Base-by-base conservation (phyloP, 768 basidiomycete genomes). In the Tricholoma flavovirens region DNA sequence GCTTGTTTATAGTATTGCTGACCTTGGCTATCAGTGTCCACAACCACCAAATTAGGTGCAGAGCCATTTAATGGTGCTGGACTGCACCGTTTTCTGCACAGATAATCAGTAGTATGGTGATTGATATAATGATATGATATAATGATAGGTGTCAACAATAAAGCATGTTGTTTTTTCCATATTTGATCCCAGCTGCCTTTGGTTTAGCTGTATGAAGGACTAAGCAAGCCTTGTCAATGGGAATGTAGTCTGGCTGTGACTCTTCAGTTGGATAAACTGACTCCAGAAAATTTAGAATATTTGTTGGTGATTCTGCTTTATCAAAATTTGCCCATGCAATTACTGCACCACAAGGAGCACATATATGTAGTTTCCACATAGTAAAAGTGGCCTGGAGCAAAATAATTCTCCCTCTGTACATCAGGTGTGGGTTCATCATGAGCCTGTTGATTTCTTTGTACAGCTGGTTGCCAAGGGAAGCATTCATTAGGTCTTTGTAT, bases 231-330 rank as follows among this genome's bases (percentile, higher is more conserved):
- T 49, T 49, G 21, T 49, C 49, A 49, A 49, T 49, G 49, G 26
- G 30, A 11, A 49, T 30, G 29, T 49, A 49, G n/a, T 29, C 49
- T 29, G 49, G n/a, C 10, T 11, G 8, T 29, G 49, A 49, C 11
- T 49, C 49, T 10, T 49, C 49, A 29, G 49, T 49, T 2, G 49
- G 12, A 49, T 29, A 49, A 15, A 49, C 26, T 10, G 42, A 43
- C 9, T 22, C 42, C 21, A 43, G 21, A 11, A 43, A 43, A 8
- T 8, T 4, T 9, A 43, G n/a, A 21, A 43, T 43, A 19, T 63
- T 63, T 43, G 62, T 59, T 30, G 58, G 58, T 35, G 60, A 69
- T 55, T 71, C 24, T n/a, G n/a, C n/a, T n/a, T n/a, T n/a, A n/a
- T n/a, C n/a, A n/a, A n/a, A n/a, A n/a, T n/a, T n/a, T n/a, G n/a